Evolutionary conservation across 2,329 filamentous ascomycete species (phyloP).

Genomic region (Blastomyces emzantsi): DNA sequence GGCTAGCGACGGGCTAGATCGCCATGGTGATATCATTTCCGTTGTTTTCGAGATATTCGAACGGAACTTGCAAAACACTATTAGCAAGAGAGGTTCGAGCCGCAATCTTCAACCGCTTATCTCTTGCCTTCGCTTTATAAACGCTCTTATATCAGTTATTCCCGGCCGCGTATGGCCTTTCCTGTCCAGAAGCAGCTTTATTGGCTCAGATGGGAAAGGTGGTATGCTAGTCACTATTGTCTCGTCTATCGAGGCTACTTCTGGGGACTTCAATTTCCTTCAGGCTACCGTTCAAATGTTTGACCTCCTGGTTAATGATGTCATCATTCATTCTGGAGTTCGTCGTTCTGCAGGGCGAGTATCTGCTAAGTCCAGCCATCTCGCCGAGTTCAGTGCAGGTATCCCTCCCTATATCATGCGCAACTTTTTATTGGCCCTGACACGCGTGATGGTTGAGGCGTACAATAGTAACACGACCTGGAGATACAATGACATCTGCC

Average conservation of each 20-base stretch:
- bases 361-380: conserved; percentile 24
- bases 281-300: conserved; percentile 65
- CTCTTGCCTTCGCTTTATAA: conserved; percentile 71
- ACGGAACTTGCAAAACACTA: conserved; percentile 44
- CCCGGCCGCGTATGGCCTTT: conserved; percentile 87
- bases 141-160: conserved; percentile 59
- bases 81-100: conserved; percentile 52
- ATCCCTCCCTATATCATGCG: conserved; percentile 70
- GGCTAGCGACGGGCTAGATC: conserved; percentile 41
- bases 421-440: conserved; percentile 61
- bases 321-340: conserved; percentile 48
- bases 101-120: conserved; percentile 59
- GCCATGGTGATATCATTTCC: conserved; percentile 59
- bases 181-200: conserved; percentile 67
- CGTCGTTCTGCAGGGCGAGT: conserved; percentile 30
- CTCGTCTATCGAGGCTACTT: conserved; percentile 70
- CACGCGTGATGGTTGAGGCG: conserved; percentile 67
- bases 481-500: conserved; percentile 63
- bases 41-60: conserved; percentile 83
- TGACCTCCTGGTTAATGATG: conserved; percentile 64
- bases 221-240: conserved; percentile 71
- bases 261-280: conserved; percentile 68
- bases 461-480: conserved; percentile 80
- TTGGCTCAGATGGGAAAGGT: conserved; percentile 66
- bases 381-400: conserved; percentile 51